Base-by-base conservation (phyloP, 805 yeast genomes). In the Candida tallmaniae region DNA sequence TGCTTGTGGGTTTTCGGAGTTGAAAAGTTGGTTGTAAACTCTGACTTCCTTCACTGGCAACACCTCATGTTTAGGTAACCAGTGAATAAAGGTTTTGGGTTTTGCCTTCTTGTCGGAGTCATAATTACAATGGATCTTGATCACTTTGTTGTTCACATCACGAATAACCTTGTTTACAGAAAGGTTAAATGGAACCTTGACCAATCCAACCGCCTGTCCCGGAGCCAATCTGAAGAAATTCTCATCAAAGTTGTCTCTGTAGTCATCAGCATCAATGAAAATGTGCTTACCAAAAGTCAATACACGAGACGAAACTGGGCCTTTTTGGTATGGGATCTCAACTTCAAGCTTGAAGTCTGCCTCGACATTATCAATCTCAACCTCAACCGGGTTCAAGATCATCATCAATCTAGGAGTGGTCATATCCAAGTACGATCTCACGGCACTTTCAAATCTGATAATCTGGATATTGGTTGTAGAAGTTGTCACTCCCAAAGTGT, bases 401-500 rank as follows among this genome's bases (percentile, higher is more conserved):
- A 93, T 79, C 96, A 93, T 89, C 50, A 93, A 70, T 59, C 99
- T 78, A 38, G 99, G 97, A 12, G 95, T 88, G 14, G 88, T 78
- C 50, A 78, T 80, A 65, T 93, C 98, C 52, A 93, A 72, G 60
- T 78, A 93, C 44, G 77, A 73, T 61, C 99, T 80, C 37, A 93
- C 78, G 2, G 97, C 80, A 53, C 81, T 77, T 53, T 93, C 99
- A 54, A 93, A 88, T 58, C 98, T 74, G 7, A 78, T 76, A 13
- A 76, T 83, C 69, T 93, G 97, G 56, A 93, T 93, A 54, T 86
- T 87, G 27, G 96, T 81, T 29, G 89, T 83, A 29, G 90, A 73
- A 2, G 97, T 93, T 27, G 98, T 93, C 37, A 93, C 98, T 53
- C 99, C 99, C 48, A 93, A 74, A 29, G 96, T 90, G 58, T 89